Evolutionary conservation across 23 red algal genomes (phyloP).

Genomic region (Gracilaria gracilis): DNA sequence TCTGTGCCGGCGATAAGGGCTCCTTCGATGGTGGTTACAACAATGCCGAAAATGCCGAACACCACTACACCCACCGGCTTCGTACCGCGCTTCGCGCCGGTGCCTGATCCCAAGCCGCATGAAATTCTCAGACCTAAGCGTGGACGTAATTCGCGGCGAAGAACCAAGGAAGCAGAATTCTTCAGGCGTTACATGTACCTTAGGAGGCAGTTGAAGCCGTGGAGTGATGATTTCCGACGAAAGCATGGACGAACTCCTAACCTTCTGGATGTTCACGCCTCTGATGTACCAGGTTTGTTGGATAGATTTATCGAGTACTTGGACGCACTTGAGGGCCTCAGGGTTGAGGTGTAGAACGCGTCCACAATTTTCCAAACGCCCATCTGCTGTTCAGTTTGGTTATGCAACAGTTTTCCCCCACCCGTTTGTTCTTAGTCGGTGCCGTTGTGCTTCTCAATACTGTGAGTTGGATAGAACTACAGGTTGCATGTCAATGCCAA

Average conservation of each 20-base stretch:
- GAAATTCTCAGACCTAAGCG: conserved; percentile 44
- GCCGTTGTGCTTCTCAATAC: background rate
- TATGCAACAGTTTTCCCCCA: background rate
- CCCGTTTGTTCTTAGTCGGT: background rate
- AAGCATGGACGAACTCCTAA: conserved; percentile 71
- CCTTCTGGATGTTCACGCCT: conserved; percentile 59
- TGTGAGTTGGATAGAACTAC: background rate
- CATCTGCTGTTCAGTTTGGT: background rate
- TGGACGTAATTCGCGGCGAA: conserved; percentile 54
- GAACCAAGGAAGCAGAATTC: conserved; percentile 38
- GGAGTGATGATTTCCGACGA: conserved; percentile 57
- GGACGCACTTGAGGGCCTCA: conserved; percentile 58
- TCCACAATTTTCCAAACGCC: background rate
- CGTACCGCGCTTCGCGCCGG: conserved; percentile 6
- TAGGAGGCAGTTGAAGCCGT: conserved; percentile 69
- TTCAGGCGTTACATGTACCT: conserved; percentile 72
- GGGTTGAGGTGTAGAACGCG: conserved; percentile 6
- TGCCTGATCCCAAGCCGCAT: conserved; percentile 37
- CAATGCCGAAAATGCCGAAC: background rate
- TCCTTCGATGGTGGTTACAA: background rate
- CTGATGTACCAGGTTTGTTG: conserved; percentile 55
- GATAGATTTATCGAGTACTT: conserved; percentile 73
- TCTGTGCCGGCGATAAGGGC: background rate
- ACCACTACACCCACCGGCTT: background rate
- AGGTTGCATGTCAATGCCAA: background rate